A percentile compares a stretch with the other conserved stretches of the same genome.
Conservation (phyloP, 2,329 filamentous ascomycete genomes). For the Talaromyces albobiverticillius region DNA sequence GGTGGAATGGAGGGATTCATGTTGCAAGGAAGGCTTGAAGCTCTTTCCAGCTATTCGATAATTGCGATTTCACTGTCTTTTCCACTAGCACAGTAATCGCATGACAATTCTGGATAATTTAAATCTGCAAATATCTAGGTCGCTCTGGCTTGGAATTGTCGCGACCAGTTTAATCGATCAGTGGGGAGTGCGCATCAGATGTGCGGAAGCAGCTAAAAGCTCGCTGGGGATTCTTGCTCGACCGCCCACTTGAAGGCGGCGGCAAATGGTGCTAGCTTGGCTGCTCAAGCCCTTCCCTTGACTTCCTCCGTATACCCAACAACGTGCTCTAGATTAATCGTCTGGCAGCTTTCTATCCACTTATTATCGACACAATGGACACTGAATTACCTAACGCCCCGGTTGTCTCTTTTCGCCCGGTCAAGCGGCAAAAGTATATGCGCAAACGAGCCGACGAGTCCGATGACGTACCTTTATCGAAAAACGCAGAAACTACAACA, state of each 20-base stretch:
- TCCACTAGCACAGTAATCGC: slow-evolving; percentile 2
- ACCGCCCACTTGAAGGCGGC: background rate
- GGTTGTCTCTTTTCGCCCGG: slow-evolving; percentile 44
- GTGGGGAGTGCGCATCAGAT: background rate
- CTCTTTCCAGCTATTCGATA: background rate
- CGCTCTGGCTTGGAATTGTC: background rate
- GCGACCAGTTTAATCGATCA: background rate
- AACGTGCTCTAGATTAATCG: background rate
- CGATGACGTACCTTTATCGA: slow-evolving; percentile 17
- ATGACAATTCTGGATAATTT: background rate
- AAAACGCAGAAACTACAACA: slow-evolving; percentile 9
- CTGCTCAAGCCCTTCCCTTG: background rate
- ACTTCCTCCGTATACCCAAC: background rate
- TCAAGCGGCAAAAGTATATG: slow-evolving; percentile 51
- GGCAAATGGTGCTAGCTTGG: background rate
- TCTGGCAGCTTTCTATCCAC: background rate
- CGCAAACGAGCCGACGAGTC: slow-evolving; percentile 40
- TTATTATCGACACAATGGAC: slow-evolving; percentile 25
- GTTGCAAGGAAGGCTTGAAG: slow-evolving; percentile 9
- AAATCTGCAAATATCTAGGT: background rate
- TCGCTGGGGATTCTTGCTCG: background rate
- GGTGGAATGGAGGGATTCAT: slow-evolving; percentile 46
- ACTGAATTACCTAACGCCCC: slow-evolving; percentile 21
- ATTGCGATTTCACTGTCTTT: background rate
- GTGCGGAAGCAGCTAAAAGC: background rate